These are phyloP conservation scores for Croton laevigatus DNA, from an alignment of 441 rosid genomes.

Conservation along the genomic window DNA sequence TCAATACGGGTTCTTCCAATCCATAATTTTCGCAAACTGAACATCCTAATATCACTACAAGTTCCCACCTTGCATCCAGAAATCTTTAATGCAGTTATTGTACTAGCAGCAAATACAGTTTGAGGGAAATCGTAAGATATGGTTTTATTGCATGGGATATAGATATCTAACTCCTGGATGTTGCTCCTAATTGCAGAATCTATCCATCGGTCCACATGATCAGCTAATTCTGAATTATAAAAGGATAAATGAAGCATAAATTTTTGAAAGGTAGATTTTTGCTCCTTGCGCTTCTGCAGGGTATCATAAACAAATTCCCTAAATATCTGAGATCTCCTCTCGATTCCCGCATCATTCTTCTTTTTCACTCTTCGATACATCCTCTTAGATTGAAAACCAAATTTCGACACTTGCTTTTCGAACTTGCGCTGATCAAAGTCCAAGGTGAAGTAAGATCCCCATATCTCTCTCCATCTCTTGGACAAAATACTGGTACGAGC, in stretches of 20 bases:
- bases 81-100: slow-evolving; percentile 26
- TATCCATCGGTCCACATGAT: slow-evolving; percentile 25
- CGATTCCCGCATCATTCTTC: slow-evolving; percentile 9
- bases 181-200: slow-evolving; percentile 17
- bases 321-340: slow-evolving; percentile 14
- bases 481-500: slow-evolving; percentile 34
- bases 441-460: slow-evolving; percentile 26
- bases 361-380: neutral
- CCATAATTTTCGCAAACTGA: slow-evolving; percentile 26
- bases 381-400: neutral
- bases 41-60: slow-evolving; percentile 19
- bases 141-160: slow-evolving; percentile 12
- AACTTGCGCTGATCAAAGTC: slow-evolving; percentile 35
- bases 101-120: slow-evolving; percentile 20
- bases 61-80: slow-evolving; percentile 30
- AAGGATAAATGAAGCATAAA: slow-evolving; percentile 28
- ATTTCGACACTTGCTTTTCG: neutral
- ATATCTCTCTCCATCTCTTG: slow-evolving; percentile 33
- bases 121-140: slow-evolving; percentile 22
- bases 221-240: slow-evolving; percentile 2
- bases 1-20: slow-evolving; percentile 23
- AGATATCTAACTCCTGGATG: slow-evolving; percentile 30
- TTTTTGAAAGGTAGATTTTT: slow-evolving; percentile 20
- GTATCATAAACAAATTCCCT: slow-evolving; percentile 23
- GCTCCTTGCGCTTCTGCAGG: slow-evolving; percentile 21